These are phyloP conservation scores for Cadophora sp. DNA, from an alignment of 2,329 filamentous ascomycete species.

Conservation along the genomic window DNA sequence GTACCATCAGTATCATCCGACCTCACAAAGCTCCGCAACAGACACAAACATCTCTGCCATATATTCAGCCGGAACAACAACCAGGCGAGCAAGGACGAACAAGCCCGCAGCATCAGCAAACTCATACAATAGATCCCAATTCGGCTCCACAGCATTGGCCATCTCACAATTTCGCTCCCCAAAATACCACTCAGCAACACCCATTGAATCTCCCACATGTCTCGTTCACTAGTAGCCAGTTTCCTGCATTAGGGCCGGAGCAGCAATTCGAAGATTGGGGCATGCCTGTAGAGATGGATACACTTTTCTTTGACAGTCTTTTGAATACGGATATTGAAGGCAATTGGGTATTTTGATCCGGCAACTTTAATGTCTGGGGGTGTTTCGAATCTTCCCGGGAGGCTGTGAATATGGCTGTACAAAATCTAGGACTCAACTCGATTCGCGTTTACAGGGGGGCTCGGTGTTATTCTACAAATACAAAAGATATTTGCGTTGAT, in stretches of 20 bases:
- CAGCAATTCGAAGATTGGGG: constrained; percentile 37
- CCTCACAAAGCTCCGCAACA: constrained; percentile 20
- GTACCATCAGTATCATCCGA: constrained; percentile 42
- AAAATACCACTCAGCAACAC: not conserved
- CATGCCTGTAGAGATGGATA: constrained; percentile 36
- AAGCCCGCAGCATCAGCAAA: not conserved
- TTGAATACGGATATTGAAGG: constrained; percentile 44
- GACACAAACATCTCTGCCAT: not conserved
- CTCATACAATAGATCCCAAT: constrained; percentile 14
- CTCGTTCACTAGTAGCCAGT: constrained; percentile 40
- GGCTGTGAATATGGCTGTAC: not conserved
- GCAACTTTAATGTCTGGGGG: not conserved
- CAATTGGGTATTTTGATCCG: constrained; percentile 40
- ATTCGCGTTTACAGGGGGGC: too few species aligned
- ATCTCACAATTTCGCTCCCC: not conserved
- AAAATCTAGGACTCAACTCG: constrained; percentile 11
- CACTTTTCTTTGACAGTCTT: constrained; percentile 43
- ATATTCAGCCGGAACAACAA: not conserved
- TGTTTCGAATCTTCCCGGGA: not conserved
- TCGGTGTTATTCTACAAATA: not conserved
- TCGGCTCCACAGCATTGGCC: constrained; percentile 21
- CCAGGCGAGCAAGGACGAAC: not conserved
- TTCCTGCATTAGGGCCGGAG: constrained; percentile 30
- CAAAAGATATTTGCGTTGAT: not conserved
- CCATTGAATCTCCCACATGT: constrained; percentile 13